phyloP scores from a whole-genome alignment of 148 eudicot species.

The Rhododendron mucronatum region DNA sequence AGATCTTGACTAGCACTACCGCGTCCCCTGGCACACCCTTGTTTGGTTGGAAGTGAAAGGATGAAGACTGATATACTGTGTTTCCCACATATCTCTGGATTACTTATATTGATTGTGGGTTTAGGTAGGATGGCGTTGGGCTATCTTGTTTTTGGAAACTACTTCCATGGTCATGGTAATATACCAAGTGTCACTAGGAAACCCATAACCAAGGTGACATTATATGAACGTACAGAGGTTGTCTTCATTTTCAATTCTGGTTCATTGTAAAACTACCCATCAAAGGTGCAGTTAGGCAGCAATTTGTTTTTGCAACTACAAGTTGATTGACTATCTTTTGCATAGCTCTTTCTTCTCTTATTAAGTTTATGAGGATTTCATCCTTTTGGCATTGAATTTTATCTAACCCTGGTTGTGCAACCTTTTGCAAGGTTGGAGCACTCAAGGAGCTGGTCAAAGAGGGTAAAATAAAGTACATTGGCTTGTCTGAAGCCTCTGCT shows the following conservation, averaged over 20 bases:
- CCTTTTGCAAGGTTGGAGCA: neutral
- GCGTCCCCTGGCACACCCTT: neutral
- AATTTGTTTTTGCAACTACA: neutral
- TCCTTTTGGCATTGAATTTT: neutral
- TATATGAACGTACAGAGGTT: neutral
- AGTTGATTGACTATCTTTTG: too few species aligned
- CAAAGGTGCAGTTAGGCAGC: neutral
- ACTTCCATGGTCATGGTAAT: neutral
- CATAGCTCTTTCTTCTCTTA: neutral
- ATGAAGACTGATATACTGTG: neutral
- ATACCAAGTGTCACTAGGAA: neutral
- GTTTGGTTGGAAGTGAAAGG: neutral
- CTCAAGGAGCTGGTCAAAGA: constrained; percentile 8
- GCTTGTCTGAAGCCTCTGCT: constrained; percentile 10
- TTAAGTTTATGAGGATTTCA: neutral
- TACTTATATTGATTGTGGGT: neutral
- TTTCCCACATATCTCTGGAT: neutral
- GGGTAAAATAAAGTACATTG: constrained; percentile 9
- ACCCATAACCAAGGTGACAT: neutral
- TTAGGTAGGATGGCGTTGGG: neutral
- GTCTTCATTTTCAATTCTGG: neutral
- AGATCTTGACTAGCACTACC: neutral
- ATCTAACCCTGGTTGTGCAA: neutral
- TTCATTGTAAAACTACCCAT: neutral
- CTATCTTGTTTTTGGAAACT: neutral